These are phyloP conservation scores for Dillenia turbinata DNA, from an alignment of 164 flowering plant species.

Conservation along the genomic window DNA sequence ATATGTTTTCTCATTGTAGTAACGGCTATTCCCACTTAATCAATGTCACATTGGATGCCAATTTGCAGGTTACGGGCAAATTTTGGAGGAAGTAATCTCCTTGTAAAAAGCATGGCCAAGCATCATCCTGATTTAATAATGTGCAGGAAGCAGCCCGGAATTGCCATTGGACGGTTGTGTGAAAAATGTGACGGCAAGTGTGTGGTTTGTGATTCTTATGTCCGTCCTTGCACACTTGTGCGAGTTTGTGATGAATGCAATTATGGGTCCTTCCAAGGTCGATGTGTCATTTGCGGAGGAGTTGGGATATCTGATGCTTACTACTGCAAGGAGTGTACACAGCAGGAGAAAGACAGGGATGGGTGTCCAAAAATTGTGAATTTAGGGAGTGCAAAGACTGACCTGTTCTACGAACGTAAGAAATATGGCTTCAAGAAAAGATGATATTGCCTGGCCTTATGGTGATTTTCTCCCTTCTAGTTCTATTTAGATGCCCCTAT, in stretches of 20 bases:
- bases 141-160: constrained; percentile 73
- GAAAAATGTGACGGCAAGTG: constrained; percentile 69
- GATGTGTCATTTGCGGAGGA: constrained; percentile 71
- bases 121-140: constrained; percentile 72
- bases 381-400: constrained; percentile 66
- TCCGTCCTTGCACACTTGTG: constrained; percentile 72
- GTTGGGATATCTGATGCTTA: constrained; percentile 71
- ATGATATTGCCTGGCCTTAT: constrained; percentile 12
- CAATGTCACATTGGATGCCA: too few species aligned
- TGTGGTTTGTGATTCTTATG: constrained; percentile 66
- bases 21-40: too few species aligned
- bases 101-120: constrained; percentile 47
- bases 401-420: constrained; percentile 59
- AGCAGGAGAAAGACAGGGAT: constrained; percentile 69
- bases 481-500: too few species aligned
- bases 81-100: neutral
- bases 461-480: too few species aligned
- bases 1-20: too few species aligned
- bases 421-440: constrained; percentile 67
- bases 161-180: constrained; percentile 64
- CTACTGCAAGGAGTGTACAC: constrained; percentile 73
- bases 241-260: constrained; percentile 72
- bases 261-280: constrained; percentile 65
- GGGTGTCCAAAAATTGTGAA: constrained; percentile 70
- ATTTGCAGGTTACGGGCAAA: too few species aligned